Base-by-base conservation (phyloP, 495 filamentous ascomycete species). In the Annulohypoxylon bovei region DNA sequence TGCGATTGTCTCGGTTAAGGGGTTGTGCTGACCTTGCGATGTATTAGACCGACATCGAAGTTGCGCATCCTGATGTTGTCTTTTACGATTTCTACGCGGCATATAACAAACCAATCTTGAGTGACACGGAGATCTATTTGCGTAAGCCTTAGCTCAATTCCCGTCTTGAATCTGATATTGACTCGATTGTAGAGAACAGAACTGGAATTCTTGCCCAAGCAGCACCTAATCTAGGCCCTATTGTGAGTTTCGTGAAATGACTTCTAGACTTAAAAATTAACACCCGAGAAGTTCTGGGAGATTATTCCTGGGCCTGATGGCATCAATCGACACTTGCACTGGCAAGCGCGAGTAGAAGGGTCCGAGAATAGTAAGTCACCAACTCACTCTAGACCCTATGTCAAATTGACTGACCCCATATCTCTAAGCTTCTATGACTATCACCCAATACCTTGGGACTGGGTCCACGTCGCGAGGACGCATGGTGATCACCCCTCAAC, bases 131-230 rank as follows among this genome's bases (percentile, higher is more conserved):
- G 52, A 67, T 66, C 44, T 76, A 76, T 47, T 25, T 76, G 49
- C 53, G 73, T 73, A 68, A 50, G 27, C 27, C 5, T 14, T 49
- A 9, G 3, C 18, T n/a, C 14, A 4, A n/a, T 2, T 1, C 68
- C 18, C 23, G 68, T n/a, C 44, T 53, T 14, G 67, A 65, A 60
- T 68, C 60, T 8, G 49, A 63, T 49, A 44, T 57, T 70, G 61
- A 76, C 53, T 55, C 65, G 56, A 25, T n/a, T 75, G 55, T 81
- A 61, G 79, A 75, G 46, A 82, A 83, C 25, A 75, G 85, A 14
- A 82, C 81, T 57, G 88, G 88, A 33, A 82, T 87, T 35, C 76
- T 90, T 23, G 81, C 89, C n/a, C 85, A 88, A 73, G 81, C 89
- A 53, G 88, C 88, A 64, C 87, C 88, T 37, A 82, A 84, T 46